Conservation (phyloP, 768 basidiomycete genomes). For the Mycena crocata region DNA sequence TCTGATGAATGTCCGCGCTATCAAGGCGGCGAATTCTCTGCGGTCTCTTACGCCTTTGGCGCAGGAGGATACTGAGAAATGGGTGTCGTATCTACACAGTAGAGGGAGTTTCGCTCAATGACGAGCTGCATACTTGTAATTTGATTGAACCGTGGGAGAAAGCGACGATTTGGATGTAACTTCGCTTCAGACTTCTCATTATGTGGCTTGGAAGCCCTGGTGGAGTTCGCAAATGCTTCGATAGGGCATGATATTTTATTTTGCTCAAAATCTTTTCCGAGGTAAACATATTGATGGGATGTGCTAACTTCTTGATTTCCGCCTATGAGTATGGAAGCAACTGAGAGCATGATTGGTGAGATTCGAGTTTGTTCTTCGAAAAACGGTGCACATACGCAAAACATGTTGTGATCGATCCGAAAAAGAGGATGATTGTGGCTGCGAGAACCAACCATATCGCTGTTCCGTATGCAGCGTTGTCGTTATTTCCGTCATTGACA, state of each 20-base stretch:
- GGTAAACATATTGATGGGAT: no score
- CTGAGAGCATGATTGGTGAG: not conserved
- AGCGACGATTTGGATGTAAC: no score
- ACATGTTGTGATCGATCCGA: constrained; percentile 58
- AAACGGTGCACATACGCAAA: constrained; percentile 42
- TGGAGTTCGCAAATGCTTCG: no score
- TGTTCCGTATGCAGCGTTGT: constrained; percentile 28
- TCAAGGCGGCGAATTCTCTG: not conserved
- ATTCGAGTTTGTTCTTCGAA: not conserved
- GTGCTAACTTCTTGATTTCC: no score
- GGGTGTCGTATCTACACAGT: not conserved
- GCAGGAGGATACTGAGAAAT: not conserved
- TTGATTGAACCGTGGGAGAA: no score
- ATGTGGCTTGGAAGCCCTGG: no score
- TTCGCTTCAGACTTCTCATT: no score
- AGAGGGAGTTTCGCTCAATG: no score
- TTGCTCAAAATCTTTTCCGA: no score
- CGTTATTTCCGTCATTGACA: constrained; percentile 20
- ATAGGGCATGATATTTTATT: no score
- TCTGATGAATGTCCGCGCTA: not conserved
- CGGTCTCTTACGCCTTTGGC: not conserved
- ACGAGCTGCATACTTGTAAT: no score
- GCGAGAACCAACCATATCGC: constrained; percentile 37
- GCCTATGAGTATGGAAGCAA: constrained; percentile 7
- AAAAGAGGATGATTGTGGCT: constrained; percentile 43